These are phyloP conservation scores for Cladosporium sphaerospermum DNA, from an alignment of 2,329 filamentous ascomycete genomes.

Conservation along the genomic window DNA sequence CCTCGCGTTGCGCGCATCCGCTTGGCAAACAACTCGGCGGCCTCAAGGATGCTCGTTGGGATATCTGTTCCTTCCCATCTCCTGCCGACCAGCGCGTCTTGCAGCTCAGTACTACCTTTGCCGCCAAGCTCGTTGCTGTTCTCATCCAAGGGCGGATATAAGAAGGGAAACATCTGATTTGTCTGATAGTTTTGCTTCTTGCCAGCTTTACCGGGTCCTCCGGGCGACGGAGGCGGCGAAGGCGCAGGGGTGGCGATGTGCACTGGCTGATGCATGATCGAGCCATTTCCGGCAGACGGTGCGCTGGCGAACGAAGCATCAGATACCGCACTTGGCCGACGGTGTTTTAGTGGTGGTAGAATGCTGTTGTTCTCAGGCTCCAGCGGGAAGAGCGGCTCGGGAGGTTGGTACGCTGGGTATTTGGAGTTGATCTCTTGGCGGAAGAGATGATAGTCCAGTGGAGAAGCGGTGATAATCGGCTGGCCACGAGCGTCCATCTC, in stretches of 20 bases:
- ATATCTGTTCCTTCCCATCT: conserved; percentile 93
- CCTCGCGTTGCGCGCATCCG: conserved; percentile 87
- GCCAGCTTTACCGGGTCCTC: conserved; percentile 74
- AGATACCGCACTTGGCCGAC: conserved; percentile 43
- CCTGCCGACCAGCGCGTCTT: conserved; percentile 72
- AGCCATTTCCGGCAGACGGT: conserved; percentile 46
- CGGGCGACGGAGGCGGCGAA: conserved; percentile 88
- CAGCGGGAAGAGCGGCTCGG: conserved; percentile 72
- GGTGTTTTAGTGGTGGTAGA: conserved; percentile 74
- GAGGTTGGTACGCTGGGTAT: conserved; percentile 92
- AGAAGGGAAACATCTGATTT: conserved; percentile 96
- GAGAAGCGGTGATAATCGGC: conserved; percentile 84
- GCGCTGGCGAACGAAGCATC: conserved; percentile 41
- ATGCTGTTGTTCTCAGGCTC: conserved; percentile 89
- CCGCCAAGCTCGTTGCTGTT: conserved; percentile 85
- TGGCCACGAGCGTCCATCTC: conserved; percentile 57
- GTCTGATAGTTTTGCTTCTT: conserved; percentile 99
- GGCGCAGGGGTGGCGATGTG: conserved; percentile 98
- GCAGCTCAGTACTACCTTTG: conserved; percentile 74
- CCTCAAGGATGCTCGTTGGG: conserved; percentile 89
- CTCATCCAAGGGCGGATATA: conserved; percentile 88
- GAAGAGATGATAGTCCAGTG: conserved; percentile 92
- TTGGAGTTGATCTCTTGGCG: conserved; percentile 96
- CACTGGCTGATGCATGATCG: conserved; percentile 90
- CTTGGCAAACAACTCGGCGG: conserved; percentile 82